These are phyloP conservation scores for Chondrus crispus DNA, from an alignment of 23 red algal species.

Conservation along the genomic window DNA sequence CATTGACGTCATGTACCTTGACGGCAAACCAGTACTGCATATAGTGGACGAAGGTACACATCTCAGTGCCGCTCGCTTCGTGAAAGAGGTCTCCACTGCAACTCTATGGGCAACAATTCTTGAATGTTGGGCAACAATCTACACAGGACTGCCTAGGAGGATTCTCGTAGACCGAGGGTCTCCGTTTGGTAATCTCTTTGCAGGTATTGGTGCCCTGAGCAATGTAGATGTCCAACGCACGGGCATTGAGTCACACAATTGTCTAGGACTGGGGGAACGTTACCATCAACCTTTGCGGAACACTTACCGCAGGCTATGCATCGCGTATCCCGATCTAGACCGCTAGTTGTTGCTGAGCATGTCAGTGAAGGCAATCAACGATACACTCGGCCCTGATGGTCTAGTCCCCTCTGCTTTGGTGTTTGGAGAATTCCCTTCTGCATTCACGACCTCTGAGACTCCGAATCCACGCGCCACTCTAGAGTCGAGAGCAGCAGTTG, in stretches of 20 bases:
- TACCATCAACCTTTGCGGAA: constrained; percentile 17
- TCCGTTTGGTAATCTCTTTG: not conserved
- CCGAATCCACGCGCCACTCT: not conserved
- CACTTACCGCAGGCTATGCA: not conserved
- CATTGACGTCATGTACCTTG: constrained; percentile 25
- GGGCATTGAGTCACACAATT: constrained; percentile 6
- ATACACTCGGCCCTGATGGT: not conserved
- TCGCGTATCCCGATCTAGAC: not conserved
- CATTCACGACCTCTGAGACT: not conserved
- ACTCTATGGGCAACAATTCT: not conserved
- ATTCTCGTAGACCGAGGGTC: constrained; percentile 28
- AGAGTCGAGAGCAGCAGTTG: not conserved
- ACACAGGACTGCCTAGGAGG: constrained; percentile 13
- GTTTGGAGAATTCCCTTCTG: not conserved
- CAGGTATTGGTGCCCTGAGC: not conserved
- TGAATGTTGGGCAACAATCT: not conserved
- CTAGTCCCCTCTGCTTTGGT: not conserved
- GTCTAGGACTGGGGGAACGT: not conserved
- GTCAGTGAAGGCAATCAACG: not conserved
- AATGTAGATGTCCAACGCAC: not conserved
- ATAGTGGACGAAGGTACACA: not conserved
- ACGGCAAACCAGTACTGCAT: not conserved
- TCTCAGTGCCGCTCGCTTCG: not conserved
- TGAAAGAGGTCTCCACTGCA: not conserved
- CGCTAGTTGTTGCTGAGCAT: not conserved